Conservation (phyloP, 257 asterid species). For the Solanum tacnaense region DNA sequence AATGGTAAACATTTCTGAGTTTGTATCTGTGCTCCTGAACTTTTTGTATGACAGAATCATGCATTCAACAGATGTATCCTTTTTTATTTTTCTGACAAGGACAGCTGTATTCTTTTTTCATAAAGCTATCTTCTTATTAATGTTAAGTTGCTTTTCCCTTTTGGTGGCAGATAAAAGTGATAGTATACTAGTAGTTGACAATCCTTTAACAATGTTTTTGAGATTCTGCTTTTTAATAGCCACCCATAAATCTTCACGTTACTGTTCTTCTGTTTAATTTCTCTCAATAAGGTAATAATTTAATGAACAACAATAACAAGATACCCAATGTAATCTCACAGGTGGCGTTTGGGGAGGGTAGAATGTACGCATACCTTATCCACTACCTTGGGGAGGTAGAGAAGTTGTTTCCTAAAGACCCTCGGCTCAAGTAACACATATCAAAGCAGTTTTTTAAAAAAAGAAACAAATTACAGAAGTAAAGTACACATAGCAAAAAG, state of each 20-base stretch:
- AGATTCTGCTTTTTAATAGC: background rate
- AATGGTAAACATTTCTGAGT: constrained; percentile 49
- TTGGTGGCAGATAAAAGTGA: background rate
- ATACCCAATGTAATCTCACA: background rate
- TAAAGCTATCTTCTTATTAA: background rate
- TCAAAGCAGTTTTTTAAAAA: background rate
- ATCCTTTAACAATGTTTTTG: background rate
- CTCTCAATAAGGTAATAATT: background rate
- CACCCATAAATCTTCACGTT: background rate
- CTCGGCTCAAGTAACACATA: background rate
- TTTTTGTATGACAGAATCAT: background rate
- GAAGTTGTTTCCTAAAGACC: background rate
- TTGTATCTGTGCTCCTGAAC: background rate
- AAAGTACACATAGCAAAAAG: background rate
- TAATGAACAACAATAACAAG: background rate
- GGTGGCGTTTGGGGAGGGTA: background rate
- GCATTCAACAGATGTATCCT: background rate
- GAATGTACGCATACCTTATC: background rate
- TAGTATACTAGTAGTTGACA: background rate
- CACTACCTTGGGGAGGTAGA: background rate
- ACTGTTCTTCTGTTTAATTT: background rate
- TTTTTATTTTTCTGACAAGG: background rate
- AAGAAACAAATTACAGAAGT: background rate
- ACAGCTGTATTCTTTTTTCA: background rate
- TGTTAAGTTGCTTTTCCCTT: background rate